Base-by-base conservation (phyloP, 768 basidiomycete species). In the Zangia roseola region DNA sequence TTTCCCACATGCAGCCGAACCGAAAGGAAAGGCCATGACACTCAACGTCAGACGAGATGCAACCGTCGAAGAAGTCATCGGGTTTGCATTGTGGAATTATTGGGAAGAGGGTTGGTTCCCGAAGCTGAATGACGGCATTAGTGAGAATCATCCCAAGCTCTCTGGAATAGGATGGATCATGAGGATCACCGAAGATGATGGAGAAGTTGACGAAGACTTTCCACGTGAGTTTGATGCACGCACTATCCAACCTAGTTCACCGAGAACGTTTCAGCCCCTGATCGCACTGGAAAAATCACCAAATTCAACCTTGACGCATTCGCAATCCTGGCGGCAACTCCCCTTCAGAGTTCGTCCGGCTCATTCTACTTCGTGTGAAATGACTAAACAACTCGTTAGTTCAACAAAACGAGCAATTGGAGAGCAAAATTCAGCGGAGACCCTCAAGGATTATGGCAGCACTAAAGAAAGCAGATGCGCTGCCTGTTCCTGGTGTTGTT, bases 141-240 rank as follows among this genome's bases (percentile, higher is more conserved):
- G 64, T 30, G 81, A 82, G 52, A 79, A 82, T 23, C 86, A 90
- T 53, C 76, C 80, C 28, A 82, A 78, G 58, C 71, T 91, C 40
- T 86, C 83, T 38, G 88, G 91, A 0, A 75, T 89, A 4, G 93
- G 91, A 2, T 99, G 97, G 95, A 85, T 91, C 33, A 66, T 99
- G 70, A 75, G 92, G 50, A 93, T 98, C 46, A 90, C 93, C 1
- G 97, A 99, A 60, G 91, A 94, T 38, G 94, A 98, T 65, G 97
- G 97, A 14, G 95, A 97, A 67, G 92, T 98, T 1, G 97, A 99
- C 64, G 97, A 97, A 65, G 97, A 99, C 71, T 98, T 94, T 63
- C 97, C 95, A 20, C 89, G 94, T 95, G 65, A 58, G 90, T 76
- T 14, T 28, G 6, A n/a, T 30, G 1, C 23, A 17, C 14, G 10